Evolutionary conservation across 305 asterid genomes (phyloP).

Genomic region (Rubia balearica): DNA sequence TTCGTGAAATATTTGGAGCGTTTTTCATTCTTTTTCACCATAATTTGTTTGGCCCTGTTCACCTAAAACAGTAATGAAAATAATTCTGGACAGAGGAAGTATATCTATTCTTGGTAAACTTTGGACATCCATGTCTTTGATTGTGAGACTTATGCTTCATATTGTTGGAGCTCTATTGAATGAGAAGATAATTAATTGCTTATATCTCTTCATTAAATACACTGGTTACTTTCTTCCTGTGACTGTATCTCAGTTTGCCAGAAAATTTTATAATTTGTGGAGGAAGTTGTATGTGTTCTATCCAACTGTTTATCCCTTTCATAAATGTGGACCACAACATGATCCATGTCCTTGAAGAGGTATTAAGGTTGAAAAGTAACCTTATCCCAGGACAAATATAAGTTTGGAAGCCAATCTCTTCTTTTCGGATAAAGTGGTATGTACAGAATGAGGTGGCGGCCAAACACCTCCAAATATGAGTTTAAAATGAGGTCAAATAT

Average conservation of each 20-base stretch:
- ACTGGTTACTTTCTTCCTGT: background rate
- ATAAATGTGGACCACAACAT: too few relatives aligned
- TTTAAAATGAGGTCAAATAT: background rate
- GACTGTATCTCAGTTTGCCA: background rate
- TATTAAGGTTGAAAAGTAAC: too few relatives aligned
- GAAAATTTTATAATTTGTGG: background rate
- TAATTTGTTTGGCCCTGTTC: background rate
- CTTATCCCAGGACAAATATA: too few relatives aligned
- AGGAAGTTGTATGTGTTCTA: background rate
- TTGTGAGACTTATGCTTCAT: too few relatives aligned
- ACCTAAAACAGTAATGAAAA: background rate
- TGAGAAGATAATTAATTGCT: too few relatives aligned
- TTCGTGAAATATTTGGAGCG: background rate
- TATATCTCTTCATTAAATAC: too few relatives aligned
- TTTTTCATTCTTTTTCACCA: background rate
- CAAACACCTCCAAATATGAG: background rate
- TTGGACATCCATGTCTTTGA: too few relatives aligned
- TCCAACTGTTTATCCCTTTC: too few relatives aligned
- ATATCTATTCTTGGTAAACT: background rate
- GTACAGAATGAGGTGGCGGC: background rate
- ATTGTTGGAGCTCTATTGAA: background rate
- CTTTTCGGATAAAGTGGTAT: background rate
- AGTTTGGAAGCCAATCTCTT: background rate
- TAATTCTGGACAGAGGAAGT: background rate
- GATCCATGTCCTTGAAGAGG: too few relatives aligned